Conservation (phyloP, 108 stramenopile species). For the Nitzschia inconspicua region DNA sequence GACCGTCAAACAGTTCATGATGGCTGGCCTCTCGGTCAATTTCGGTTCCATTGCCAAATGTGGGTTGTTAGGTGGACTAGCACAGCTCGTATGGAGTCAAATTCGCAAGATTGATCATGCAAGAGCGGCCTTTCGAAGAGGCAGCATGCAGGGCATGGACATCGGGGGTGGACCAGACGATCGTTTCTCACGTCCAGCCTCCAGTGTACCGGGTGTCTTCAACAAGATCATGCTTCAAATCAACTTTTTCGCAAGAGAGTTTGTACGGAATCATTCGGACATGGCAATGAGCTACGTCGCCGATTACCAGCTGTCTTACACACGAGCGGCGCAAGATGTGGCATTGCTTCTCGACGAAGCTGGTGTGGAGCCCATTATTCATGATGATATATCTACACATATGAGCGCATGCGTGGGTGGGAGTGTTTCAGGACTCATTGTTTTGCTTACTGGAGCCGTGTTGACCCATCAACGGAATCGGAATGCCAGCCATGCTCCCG, state of each 20-base stretch:
- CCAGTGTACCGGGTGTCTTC: constrained; percentile 1
- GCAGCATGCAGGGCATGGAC: constrained; percentile 64
- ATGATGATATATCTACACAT: constrained; percentile 81
- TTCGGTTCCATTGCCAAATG: constrained; percentile 84
- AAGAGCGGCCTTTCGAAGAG: constrained; percentile 27
- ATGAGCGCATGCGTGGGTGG: constrained; percentile 68
- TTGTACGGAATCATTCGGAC: constrained; percentile 77
- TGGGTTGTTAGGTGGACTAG: constrained; percentile 76
- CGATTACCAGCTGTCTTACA: constrained; percentile 75
- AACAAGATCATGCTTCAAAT: constrained; percentile 15
- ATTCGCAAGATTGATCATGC: constrained; percentile 67
- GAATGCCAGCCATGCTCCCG: constrained; percentile 20
- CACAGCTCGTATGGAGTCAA: constrained; percentile 76
- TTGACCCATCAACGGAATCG: constrained; percentile 42
- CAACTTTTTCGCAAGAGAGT: constrained; percentile 41
- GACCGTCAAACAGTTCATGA: constrained; percentile 64
- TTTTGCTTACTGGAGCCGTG: constrained; percentile 56
- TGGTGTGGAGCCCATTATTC: constrained; percentile 78
- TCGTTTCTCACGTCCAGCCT: not conserved
- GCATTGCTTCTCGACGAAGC: constrained; percentile 67
- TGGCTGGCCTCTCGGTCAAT: constrained; percentile 48
- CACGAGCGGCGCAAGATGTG: constrained; percentile 76
- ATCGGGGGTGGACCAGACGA: constrained; percentile 27
- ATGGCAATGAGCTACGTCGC: constrained; percentile 83
- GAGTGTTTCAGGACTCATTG: constrained; percentile 56